These are phyloP conservation scores for Cylindrotheca closterium DNA, from an alignment of 108 stramenopile genomes.

Conservation along the genomic window DNA sequence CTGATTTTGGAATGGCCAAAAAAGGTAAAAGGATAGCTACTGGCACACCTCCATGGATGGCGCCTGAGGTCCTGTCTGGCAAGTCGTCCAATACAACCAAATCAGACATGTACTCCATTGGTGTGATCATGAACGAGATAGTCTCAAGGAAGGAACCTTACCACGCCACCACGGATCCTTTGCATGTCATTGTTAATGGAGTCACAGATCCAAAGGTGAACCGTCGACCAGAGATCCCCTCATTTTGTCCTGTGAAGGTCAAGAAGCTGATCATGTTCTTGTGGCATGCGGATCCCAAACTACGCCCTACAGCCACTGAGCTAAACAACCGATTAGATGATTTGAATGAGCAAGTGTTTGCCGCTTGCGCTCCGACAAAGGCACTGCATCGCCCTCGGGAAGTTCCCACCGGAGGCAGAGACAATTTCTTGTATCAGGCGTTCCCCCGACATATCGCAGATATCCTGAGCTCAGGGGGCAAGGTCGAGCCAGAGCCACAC, in stretches of 20 bases:
- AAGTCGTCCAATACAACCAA: constrained; percentile 42
- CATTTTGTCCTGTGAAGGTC: constrained; percentile 12
- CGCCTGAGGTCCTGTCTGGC: constrained; percentile 68
- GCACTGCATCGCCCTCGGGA: no score
- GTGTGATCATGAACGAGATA: constrained; percentile 53
- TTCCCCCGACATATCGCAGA: constrained; percentile 60
- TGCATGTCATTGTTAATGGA: constrained; percentile 13
- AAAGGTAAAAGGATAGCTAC: constrained; percentile 12
- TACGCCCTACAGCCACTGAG: constrained; percentile 24
- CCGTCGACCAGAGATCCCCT: constrained; percentile 31
- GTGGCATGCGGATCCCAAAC: constrained; percentile 13
- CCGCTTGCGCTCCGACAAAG: no score
- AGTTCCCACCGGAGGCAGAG: no score
- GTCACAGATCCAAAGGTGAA: constrained; percentile 21
- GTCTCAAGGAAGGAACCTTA: constrained; percentile 55
- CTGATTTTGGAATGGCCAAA: constrained; percentile 52
- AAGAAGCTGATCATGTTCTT: constrained; percentile 22
- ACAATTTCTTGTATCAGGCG: constrained; percentile 10
- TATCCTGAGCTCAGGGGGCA: constrained; percentile 35
- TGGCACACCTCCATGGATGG: constrained; percentile 73
- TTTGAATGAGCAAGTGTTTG: no score
- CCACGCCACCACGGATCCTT: constrained; percentile 18
- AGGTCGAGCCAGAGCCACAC: constrained; percentile 33
- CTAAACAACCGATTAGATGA: constrained; percentile 15
- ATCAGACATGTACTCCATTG: constrained; percentile 63